Conservation (phyloP, 139 green algal species). For the Asterochloris erici region DNA sequence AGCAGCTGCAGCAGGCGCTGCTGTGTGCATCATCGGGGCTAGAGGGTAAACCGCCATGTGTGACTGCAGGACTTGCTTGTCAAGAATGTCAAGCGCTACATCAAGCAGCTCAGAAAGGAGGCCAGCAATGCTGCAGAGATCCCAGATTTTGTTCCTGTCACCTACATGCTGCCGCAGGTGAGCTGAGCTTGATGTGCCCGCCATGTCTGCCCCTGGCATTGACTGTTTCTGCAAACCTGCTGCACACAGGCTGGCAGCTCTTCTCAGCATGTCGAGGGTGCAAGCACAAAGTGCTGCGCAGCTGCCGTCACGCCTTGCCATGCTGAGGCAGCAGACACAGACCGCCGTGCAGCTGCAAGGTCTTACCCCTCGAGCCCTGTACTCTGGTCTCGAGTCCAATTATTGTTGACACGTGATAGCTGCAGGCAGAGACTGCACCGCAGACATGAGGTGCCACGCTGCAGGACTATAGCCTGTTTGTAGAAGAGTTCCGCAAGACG, state of each 20-base stretch:
- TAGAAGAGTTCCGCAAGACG: slow-evolving; percentile 60
- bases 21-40: background rate
- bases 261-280: no score
- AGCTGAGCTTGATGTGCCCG: no score
- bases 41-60: background rate
- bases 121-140: background rate
- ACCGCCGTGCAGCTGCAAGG: no score
- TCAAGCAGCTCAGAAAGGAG: slow-evolving; percentile 50
- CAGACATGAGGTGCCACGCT: background rate
- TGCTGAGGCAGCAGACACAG: no score
- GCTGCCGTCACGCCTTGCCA: no score
- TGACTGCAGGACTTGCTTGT: slow-evolving; percentile 61
- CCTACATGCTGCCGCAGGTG: slow-evolving; percentile 55
- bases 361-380: background rate
- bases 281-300: no score
- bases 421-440: background rate
- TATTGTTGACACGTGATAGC: slow-evolving; percentile 10
- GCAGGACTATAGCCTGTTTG: slow-evolving; percentile 58
- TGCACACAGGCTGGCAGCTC: no score
- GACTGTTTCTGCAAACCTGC: no score
- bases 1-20: background rate
- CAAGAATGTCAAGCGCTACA: slow-evolving; percentile 81
- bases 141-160: slow-evolving; percentile 51
- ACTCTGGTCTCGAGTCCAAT: slow-evolving; percentile 20
- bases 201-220: background rate